Evolutionary conservation across 2,329 filamentous ascomycete species (phyloP), one percentile per base, ranked within the genome.

Genomic region (Calcarisporium arbuscula): DNA sequence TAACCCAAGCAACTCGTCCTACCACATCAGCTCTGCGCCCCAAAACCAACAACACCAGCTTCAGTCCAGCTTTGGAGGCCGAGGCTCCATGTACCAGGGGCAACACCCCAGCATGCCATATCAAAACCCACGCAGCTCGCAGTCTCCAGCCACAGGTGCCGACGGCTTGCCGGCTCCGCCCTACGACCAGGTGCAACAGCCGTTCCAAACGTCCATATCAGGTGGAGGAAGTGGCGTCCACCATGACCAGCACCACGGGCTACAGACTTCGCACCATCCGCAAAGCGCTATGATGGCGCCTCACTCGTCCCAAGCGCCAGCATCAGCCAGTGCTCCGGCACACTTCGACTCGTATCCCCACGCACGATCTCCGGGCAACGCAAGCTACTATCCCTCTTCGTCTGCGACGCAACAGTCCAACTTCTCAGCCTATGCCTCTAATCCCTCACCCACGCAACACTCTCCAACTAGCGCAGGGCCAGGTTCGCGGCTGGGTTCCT

Each of bases 101-200:
- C 55, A 54, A 40, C 74, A 74, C 34, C 70, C 74, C 19, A 67
- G 69, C 30, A 63, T 75, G 51, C 41, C 52, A 18, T 57, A 51
- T 27, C 50, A 47, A 36, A 49, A 49, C 32, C 53, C 57, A 20
- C 49, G 60, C 35, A 56, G 47, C 42, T 56, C 60, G 4, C 57
- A 56, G 34, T 61, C 60, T 17, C 80, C 82, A 11, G 56, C 64
- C 8, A 69, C 74, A 7, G 65, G 68, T 19, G 68, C 65, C 30
- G 77, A 86, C 52, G 70, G 69, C 31, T 65, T 89, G 35, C 73
- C 82, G 40, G 68, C 75, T 35, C 77, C 82, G 40, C 72, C 80
- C 6, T 86, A 81, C 58, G 80, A 84, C 43, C 67, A 77, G 42
- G 77, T 79, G 45, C 70, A 82, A 40, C 73, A 79, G 28, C 68